Conservation (phyloP, 495 filamentous ascomycete genomes). For the Trichoderma virens region DNA sequence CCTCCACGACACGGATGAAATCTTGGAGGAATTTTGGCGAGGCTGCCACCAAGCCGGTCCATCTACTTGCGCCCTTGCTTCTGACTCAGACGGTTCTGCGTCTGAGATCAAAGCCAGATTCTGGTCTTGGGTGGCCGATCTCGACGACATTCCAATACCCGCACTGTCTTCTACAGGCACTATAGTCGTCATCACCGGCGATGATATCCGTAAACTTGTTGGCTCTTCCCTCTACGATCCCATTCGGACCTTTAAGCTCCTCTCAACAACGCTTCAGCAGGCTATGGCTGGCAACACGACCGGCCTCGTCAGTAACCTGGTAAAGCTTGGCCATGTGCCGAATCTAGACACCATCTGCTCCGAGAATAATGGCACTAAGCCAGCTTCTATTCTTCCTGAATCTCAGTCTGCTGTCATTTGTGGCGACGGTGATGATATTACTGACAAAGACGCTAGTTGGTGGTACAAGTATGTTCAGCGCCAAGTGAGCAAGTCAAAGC, state of each 20-base stretch:
- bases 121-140: constrained; percentile 35
- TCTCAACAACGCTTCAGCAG: neutral
- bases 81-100: constrained; percentile 25
- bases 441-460: constrained; percentile 17
- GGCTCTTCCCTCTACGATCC: neutral
- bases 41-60: constrained; percentile 40
- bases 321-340: no score
- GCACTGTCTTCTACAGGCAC: constrained; percentile 25
- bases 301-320: no score
- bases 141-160: constrained; percentile 18
- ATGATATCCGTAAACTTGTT: neutral
- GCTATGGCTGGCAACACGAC: neutral
- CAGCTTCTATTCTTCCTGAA: constrained; percentile 16
- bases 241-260: neutral
- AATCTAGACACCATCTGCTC: constrained; percentile 25
- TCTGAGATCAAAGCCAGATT: no score
- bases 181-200: constrained; percentile 15
- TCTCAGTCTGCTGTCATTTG: constrained; percentile 44
- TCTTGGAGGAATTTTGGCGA: constrained; percentile 37
- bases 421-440: constrained; percentile 43
- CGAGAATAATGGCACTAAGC: constrained; percentile 32
- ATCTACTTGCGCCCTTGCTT: constrained; percentile 32
- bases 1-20: constrained; percentile 42
- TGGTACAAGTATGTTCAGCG: constrained; percentile 35
- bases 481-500: constrained; percentile 37